Conservation (phyloP, 768 basidiomycete genomes). For the Xerocomus spinulosus region DNA sequence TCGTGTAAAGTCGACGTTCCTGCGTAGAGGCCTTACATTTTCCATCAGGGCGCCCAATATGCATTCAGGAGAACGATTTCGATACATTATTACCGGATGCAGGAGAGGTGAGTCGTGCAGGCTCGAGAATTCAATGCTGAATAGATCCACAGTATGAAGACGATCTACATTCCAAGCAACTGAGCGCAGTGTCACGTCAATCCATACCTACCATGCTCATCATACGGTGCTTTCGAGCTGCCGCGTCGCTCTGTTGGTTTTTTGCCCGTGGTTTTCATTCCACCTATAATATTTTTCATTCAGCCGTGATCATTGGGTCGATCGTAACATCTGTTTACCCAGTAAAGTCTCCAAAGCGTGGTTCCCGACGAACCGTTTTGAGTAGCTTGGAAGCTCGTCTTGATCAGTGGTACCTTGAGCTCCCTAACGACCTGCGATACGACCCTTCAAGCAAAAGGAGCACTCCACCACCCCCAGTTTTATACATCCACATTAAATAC, state of each 20-base stretch:
- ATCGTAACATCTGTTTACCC: conserved; percentile 70
- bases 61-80: conserved; percentile 65
- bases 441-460: conserved; percentile 51
- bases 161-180: conserved; percentile 48
- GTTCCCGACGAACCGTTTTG: conserved; percentile 46
- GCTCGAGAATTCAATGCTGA: conserved; percentile 4
- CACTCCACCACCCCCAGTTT: conserved; percentile 58
- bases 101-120: conserved; percentile 40
- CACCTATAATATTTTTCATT: neutral
- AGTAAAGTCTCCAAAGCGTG: conserved; percentile 46
- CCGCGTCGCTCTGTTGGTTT: conserved; percentile 54
- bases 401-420: conserved; percentile 68
- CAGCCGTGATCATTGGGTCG: conserved; percentile 63
- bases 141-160: conserved; percentile 49
- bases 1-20: conserved; percentile 5
- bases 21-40: conserved; percentile 7
- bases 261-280: conserved; percentile 2
- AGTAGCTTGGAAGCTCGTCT: conserved; percentile 58
- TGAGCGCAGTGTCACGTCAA: conserved; percentile 37
- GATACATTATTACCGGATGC: conserved; percentile 60
- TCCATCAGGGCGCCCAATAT: conserved; percentile 54
- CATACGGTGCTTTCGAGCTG: conserved; percentile 53
- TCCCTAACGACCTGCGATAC: conserved; percentile 61
- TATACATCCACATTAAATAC: conserved; percentile 70
- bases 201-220: conserved; percentile 39